phyloP scores from a whole-genome alignment of 1,139 yeast species.

The Sugiyamaella grinbergsii region DNA sequence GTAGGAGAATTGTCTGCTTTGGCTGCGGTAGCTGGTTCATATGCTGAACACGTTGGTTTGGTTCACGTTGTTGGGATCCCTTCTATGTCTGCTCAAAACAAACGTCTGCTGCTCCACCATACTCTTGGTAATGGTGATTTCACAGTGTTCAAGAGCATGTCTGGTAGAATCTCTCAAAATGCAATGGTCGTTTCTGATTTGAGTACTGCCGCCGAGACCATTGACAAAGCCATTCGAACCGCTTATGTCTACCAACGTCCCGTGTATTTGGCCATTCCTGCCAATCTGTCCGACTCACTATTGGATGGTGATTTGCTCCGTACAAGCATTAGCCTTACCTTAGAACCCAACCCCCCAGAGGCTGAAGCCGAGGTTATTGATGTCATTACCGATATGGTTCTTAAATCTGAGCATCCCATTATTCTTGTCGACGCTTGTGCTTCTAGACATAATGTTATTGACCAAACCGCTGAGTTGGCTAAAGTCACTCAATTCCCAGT shows the following conservation, averaged over 20 bases:
- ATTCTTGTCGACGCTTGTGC: constrained; percentile 88
- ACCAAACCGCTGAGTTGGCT: constrained; percentile 63
- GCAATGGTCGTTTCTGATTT: constrained; percentile 65
- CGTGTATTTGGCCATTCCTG: constrained; percentile 80
- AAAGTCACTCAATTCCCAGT: constrained; percentile 77
- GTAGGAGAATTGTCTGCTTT: constrained; percentile 74
- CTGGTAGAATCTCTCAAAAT: constrained; percentile 66
- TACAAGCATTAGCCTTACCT: constrained; percentile 63
- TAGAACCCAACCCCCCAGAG: constrained; percentile 64
- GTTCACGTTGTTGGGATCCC: constrained; percentile 71
- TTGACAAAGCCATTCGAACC: constrained; percentile 73
- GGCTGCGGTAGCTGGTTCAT: constrained; percentile 68
- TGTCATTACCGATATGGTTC: constrained; percentile 54
- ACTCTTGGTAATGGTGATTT: constrained; percentile 85
- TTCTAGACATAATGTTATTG: constrained; percentile 68
- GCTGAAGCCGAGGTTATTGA: constrained; percentile 75
- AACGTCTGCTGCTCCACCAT: constrained; percentile 61
- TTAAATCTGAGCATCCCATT: constrained; percentile 64
- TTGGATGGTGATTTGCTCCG: constrained; percentile 60
- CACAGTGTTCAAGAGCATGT: constrained; percentile 75
- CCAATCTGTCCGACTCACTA: constrained; percentile 69
- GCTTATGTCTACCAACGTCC: constrained; percentile 79
- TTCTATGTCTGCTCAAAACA: constrained; percentile 62
- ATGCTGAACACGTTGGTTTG: constrained; percentile 64
- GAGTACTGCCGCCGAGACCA: constrained; percentile 62